Evolutionary conservation across 2,329 filamentous ascomycete species (phyloP).

Genomic region (Trichoderma arundinaceum): DNA sequence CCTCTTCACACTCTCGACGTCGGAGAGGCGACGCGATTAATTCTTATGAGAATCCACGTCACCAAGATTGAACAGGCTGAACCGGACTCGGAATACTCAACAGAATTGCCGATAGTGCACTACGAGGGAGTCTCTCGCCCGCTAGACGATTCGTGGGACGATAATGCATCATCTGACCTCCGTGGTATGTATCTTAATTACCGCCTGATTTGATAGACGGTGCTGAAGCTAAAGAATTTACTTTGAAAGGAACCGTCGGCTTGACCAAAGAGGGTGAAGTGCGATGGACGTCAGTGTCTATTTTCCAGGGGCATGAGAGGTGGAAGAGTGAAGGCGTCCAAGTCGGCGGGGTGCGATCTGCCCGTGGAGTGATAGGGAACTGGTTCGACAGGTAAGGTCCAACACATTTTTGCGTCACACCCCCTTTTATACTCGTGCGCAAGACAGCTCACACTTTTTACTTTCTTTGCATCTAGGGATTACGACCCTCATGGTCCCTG

Average conservation of each 20-base stretch:
- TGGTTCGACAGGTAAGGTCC: slow-evolving; percentile 74
- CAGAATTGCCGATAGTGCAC: slow-evolving; percentile 67
- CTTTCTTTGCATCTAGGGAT: slow-evolving; percentile 53
- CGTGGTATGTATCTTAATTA: slow-evolving; percentile 55
- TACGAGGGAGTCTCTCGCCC: slow-evolving; percentile 68
- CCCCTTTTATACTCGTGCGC: background rate
- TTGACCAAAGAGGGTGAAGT: slow-evolving; percentile 73
- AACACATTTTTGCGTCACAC: too few species aligned
- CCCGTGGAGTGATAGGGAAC: slow-evolving; percentile 71
- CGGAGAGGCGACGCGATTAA: slow-evolving; percentile 72
- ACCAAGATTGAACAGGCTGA: slow-evolving; percentile 65
- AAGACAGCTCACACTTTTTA: background rate
- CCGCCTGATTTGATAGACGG: slow-evolving; percentile 1
- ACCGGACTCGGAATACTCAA: slow-evolving; percentile 61
- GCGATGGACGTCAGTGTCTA: slow-evolving; percentile 72
- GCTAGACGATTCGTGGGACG: slow-evolving; percentile 68
- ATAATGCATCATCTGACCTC: slow-evolving; percentile 70
- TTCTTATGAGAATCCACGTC: slow-evolving; percentile 69
- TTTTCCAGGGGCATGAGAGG: slow-evolving; percentile 67
- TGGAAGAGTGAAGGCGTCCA: slow-evolving; percentile 82
- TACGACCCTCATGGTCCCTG: slow-evolving; percentile 71
- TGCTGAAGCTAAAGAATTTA: slow-evolving; percentile 38
- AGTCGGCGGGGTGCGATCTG: slow-evolving; percentile 68
- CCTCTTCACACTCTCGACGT: slow-evolving; percentile 61
- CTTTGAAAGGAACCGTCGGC: slow-evolving; percentile 61